These are phyloP conservation scores for Sesbania bispinosa DNA, from an alignment of 306 rosid species.

Conservation along the genomic window DNA sequence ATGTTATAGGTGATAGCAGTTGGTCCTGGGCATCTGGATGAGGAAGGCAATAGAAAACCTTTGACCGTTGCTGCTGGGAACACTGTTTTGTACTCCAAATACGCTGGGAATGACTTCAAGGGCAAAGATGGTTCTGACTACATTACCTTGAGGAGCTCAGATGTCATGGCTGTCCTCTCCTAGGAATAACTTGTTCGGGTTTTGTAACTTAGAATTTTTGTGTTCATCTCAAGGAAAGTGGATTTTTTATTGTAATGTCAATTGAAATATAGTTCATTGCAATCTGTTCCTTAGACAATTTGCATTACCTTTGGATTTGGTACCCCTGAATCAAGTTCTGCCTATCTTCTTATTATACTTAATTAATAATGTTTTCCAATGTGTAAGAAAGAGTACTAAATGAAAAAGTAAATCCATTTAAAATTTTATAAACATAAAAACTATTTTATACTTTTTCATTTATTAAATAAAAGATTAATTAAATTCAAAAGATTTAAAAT, in stretches of 20 bases:
- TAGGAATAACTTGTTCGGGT: conserved; percentile 29
- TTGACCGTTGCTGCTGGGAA: conserved; percentile 46
- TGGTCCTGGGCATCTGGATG: conserved; percentile 69
- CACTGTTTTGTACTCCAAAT: conserved; percentile 80
- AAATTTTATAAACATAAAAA: too few relatives aligned
- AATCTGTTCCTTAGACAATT: neutral
- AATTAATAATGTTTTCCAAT: too few relatives aligned
- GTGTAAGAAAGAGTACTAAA: too few relatives aligned
- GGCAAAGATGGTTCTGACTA: conserved; percentile 84
- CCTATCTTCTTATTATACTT: too few relatives aligned
- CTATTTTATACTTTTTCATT: too few relatives aligned
- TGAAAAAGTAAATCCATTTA: too few relatives aligned
- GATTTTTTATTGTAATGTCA: conserved; percentile 25
- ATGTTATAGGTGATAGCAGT: conserved; percentile 58
- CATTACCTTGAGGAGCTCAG: conserved; percentile 68
- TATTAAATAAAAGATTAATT: too few relatives aligned
- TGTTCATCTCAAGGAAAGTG: conserved; percentile 11
- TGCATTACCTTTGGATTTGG: neutral
- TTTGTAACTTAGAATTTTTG: conserved; percentile 10
- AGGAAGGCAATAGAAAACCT: conserved; percentile 71
- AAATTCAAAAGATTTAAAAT: too few relatives aligned
- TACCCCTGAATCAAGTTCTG: neutral
- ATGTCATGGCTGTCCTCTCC: conserved; percentile 74
- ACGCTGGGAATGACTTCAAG: conserved; percentile 81
- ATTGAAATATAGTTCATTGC: conserved; percentile 26